Evolutionary conservation across 1,284 basidiomycete species (phyloP), one percentile per base, ranked within the genome.

Genomic region (Volvariella volvacea): DNA sequence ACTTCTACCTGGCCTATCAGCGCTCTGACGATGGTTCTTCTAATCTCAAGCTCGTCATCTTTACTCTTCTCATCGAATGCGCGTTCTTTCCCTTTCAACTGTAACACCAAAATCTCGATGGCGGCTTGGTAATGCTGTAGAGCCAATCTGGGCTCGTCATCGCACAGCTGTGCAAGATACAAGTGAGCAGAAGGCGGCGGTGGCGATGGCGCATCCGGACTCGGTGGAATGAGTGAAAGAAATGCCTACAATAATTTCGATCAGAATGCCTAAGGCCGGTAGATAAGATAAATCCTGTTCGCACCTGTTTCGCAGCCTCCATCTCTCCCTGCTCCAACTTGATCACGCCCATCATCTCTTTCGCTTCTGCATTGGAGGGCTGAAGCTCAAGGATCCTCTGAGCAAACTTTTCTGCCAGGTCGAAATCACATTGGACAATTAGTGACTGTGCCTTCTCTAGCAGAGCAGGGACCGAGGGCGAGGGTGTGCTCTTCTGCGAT

Each of bases 1-100:
- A 96, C 86, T 63, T 96, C 93, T 14, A 95, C 88, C 78, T 95
- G 94, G 14, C 88, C 88, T 16, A 95, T 79, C 20, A 95, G 69
- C 1, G 91, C 90, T n/a, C 85, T 72, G 4, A 92, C 83, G 31
- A 88, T 84, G 57, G 82, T 91, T 44, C 68, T 74, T 59, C 74
- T 79, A 38, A 84, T 63, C 59, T 92, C 88, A 1, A 64, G 57
- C 45, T 86, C 79, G 42, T 80, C 79, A 3, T 68, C 65, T 32
- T 63, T 66, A 1, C 58, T 52, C 2, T 44, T 58, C 17, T 70
- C 61, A 42, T 72, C 70, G 9, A 64, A 62, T 0, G 76, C 80
- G 6, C 74, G 73, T 37, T 76, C 76, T 55, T 82, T 87, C 19
- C 80, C 83, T 58, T 86, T 85, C 21, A 94, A 68, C 53, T 83